phyloP scores from a whole-genome alignment of 2,329 filamentous ascomycete genomes.

The Leptographium radiaticola region DNA sequence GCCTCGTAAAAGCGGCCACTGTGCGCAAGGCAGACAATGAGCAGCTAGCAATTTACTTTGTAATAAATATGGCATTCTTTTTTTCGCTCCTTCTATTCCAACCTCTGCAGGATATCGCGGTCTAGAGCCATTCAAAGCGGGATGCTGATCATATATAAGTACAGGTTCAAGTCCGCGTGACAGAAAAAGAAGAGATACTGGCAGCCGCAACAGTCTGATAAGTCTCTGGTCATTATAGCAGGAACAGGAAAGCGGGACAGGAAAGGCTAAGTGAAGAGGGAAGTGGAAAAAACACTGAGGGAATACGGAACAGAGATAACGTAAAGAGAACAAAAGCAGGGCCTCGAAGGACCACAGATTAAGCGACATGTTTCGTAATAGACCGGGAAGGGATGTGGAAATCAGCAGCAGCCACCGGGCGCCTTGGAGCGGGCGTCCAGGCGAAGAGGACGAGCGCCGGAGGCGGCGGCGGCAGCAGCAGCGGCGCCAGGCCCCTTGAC shows the following conservation, averaged over 20 bases:
- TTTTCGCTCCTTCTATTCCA: conserved; percentile 4
- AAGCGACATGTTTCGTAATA: background rate
- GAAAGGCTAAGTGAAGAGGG: background rate
- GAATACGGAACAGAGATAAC: too few relatives aligned
- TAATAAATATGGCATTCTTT: conserved; percentile 7
- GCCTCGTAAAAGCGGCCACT: conserved; percentile 1
- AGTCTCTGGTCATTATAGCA: background rate
- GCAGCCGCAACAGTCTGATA: background rate
- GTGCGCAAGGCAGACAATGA: conserved; percentile 1
- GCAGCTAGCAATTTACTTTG: conserved; percentile 3
- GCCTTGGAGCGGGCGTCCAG: conserved; percentile 27
- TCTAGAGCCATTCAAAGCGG: background rate
- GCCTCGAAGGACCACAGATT: background rate
- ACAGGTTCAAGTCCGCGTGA: background rate
- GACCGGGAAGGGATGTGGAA: background rate
- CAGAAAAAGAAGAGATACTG: background rate
- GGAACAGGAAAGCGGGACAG: background rate
- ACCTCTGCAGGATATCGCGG: background rate
- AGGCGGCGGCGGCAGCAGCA: conserved; percentile 2
- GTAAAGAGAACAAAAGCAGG: background rate
- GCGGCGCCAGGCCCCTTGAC: conserved; percentile 56
- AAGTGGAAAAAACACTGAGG: background rate
- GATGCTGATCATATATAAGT: background rate
- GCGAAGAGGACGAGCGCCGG: conserved; percentile 22
- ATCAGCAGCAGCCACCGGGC: conserved; percentile 35